A percentile compares a stretch with the other conserved stretches of the same genome.
Evolutionary conservation across 176 grass and related monocot genomes (phyloP).

Genomic region (Rhynchospora pubera): DNA sequence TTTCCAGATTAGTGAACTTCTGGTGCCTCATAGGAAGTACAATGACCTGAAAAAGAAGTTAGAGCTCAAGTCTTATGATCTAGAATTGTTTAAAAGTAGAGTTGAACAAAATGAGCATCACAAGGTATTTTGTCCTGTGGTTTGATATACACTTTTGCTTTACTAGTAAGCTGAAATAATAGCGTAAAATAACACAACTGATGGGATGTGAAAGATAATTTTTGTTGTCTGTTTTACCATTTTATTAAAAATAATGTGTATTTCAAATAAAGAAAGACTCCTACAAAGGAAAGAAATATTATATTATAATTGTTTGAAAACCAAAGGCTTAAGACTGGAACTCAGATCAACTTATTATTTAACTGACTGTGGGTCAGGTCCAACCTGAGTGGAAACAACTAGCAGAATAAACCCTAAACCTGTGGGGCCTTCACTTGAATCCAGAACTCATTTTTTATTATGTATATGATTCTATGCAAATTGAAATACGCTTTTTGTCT

Average conservation of each 20-base stretch:
- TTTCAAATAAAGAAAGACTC: too few relatives aligned
- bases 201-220: not conserved
- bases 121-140: slow-evolving; percentile 49
- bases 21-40: slow-evolving; percentile 62
- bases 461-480: not conserved
- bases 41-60: slow-evolving; percentile 67
- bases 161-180: not conserved
- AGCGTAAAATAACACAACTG: not conserved
- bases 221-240: not conserved
- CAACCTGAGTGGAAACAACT: not conserved
- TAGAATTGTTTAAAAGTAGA: slow-evolving; percentile 87
- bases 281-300: too few relatives aligned
- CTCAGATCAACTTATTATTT: not conserved
- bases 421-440: not conserved
- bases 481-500: not conserved
- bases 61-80: slow-evolving; percentile 91
- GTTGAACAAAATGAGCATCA: slow-evolving; percentile 97
- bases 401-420: not conserved
- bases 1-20: slow-evolving; percentile 54
- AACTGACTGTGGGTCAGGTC: not conserved
- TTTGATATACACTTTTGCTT: slow-evolving; percentile 1
- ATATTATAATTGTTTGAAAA: too few relatives aligned
- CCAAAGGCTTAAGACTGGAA: not conserved
- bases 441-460: not conserved
- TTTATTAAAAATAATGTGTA: too few relatives aligned